Base-by-base conservation (phyloP, 2,329 filamentous ascomycete genomes). In the Tolypocladium sp. region DNA sequence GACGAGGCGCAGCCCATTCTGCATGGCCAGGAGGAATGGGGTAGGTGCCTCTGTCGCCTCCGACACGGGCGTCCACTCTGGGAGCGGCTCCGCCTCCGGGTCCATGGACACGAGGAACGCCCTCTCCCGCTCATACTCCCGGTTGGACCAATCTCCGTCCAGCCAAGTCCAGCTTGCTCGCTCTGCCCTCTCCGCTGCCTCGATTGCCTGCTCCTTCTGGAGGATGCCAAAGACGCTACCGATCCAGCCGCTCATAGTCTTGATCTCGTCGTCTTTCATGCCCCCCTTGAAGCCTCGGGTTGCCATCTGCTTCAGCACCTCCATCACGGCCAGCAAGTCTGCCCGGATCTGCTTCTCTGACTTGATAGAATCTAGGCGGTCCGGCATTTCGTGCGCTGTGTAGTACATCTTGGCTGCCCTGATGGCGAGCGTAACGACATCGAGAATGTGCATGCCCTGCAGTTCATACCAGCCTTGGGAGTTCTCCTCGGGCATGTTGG, bases 401-500 rank as follows among this genome's bases (percentile, higher is more conserved):
- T 99, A 97, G 76, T 97, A 99, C 67, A 95, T 88, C 75, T 95
- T 96, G 57, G 94, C 94, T 1, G 93, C 92, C 57, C 92, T 86
- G 65, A 99, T 97, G n/a, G 93, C 93, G 57, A 97, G 80, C 1
- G 94, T 99, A 70, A 94, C 89, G 57, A 96, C 87, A 71, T 97
- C 93, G 59, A 97, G 83, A 42, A 99, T 85, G 68, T 95, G 90
- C 79, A 97, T 86, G 22, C 93, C 94, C 71, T 96, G 91, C 27
- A 96, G 82, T 73, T 97, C 91, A 71, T 89, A 85, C 86, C 89
- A 96, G 10, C 86, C 87, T 64, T 85, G 84, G 25, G 79, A 69
- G 51, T 79, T 77, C 22, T 76, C 75, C 51, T 76, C 75, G n/a
- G 72, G 71, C 66, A 80, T 77, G 58, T 75, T 74, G 40, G 72